Conservation (phyloP, 805 yeast species). For the Hanseniaspora nectarophila region DNA sequence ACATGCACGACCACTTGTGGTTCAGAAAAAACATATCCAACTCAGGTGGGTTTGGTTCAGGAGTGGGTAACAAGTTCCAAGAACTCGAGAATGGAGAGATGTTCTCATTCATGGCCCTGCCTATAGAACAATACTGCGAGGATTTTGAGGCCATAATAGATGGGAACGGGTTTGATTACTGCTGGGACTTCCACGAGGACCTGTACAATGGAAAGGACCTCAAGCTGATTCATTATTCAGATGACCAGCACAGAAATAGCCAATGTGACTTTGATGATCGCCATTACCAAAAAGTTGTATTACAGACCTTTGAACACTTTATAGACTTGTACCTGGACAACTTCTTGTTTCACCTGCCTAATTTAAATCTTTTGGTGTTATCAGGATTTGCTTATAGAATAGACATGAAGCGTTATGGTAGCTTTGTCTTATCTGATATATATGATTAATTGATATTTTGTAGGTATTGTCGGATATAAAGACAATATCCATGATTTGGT, state of each 20-base stretch:
- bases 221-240: constrained; percentile 9
- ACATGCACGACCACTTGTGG: constrained; percentile 12
- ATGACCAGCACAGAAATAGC: not conserved
- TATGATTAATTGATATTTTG: not conserved
- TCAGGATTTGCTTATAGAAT: constrained; percentile 11
- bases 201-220: constrained; percentile 3
- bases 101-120: constrained; percentile 8
- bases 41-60: constrained; percentile 14
- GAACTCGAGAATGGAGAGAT: constrained; percentile 12
- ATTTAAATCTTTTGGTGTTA: not conserved
- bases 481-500: too few species aligned
- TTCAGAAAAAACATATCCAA: constrained; percentile 10
- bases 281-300: not conserved
- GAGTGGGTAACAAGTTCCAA: constrained; percentile 5
- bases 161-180: constrained; percentile 3
- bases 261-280: not conserved
- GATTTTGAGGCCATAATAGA: constrained; percentile 1
- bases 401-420: constrained; percentile 4
- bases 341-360: constrained; percentile 2
- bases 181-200: constrained; percentile 13
- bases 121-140: constrained; percentile 4
- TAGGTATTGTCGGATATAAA: not conserved
- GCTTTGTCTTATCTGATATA: constrained; percentile 1
- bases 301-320: constrained; percentile 11
- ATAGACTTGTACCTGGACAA: constrained; percentile 5